phyloP scores from a whole-genome alignment of 208 protist species.

The Acanthamoeba triangularis region DNA sequence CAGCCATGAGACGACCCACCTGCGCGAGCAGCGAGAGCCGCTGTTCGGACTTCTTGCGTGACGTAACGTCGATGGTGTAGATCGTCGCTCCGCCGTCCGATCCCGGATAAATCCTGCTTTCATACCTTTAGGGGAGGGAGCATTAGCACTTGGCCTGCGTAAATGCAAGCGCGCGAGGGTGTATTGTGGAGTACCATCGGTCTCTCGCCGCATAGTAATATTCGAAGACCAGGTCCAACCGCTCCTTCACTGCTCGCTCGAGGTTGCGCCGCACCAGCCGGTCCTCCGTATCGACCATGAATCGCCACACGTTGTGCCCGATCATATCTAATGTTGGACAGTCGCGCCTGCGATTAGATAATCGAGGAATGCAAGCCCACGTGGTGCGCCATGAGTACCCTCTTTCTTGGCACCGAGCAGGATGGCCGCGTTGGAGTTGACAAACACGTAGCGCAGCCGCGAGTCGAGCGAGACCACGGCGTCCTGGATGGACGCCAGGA shows the following conservation, averaged over 20 bases:
- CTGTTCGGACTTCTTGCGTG: neutral
- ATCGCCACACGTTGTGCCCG: conserved; percentile 22
- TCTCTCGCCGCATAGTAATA: neutral
- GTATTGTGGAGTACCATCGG: neutral
- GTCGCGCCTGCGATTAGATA: too few relatives aligned
- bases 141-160: too few relatives aligned
- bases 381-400: too few relatives aligned
- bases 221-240: neutral
- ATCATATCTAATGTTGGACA: neutral
- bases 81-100: neutral
- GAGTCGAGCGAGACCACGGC: conserved; percentile 40
- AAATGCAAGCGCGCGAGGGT: too few relatives aligned
- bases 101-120: conserved; percentile 1
- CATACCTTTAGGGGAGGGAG: neutral
- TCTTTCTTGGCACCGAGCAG: conserved; percentile 41
- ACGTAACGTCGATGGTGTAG: neutral
- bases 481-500: conserved; percentile 41
- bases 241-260: neutral
- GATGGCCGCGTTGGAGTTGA: conserved; percentile 19
- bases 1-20: neutral
- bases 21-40: neutral
- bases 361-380: too few relatives aligned
- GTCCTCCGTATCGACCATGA: conserved; percentile 44
- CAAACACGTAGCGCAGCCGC: neutral
- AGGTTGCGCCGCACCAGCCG: neutral